Conservation (phyloP, 2,329 filamentous ascomycete genomes). For the Aureobasidium vineae region DNA sequence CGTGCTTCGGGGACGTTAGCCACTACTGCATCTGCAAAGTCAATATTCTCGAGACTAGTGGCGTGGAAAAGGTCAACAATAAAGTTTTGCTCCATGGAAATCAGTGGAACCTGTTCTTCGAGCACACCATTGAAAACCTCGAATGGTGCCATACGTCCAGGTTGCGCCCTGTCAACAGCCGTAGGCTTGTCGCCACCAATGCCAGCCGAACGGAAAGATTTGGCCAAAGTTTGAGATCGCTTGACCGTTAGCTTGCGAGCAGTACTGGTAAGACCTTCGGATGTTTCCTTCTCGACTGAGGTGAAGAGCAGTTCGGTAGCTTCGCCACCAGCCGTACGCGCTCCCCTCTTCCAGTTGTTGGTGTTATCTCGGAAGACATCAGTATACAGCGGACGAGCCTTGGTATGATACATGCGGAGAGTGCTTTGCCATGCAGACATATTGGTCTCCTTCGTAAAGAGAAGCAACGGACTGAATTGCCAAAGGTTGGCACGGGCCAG, state of each 20-base stretch:
- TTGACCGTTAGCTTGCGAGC: constrained; percentile 92
- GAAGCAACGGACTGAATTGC: constrained; percentile 82
- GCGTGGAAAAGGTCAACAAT: constrained; percentile 96
- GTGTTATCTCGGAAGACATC: constrained; percentile 77
- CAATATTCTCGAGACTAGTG: constrained; percentile 74
- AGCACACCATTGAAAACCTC: constrained; percentile 79
- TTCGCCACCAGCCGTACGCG: constrained; percentile 37
- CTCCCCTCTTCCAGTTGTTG: constrained; percentile 62
- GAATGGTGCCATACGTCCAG: constrained; percentile 68
- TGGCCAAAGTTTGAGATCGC: constrained; percentile 81
- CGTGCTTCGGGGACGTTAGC: constrained; percentile 65
- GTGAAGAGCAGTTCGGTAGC: constrained; percentile 70
- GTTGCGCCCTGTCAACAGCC: constrained; percentile 46
- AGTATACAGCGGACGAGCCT: constrained; percentile 73
- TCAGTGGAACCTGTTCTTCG: constrained; percentile 76
- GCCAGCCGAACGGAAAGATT: constrained; percentile 66
- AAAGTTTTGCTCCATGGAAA: constrained; percentile 95
- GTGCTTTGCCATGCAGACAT: constrained; percentile 75
- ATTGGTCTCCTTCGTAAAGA: constrained; percentile 86
- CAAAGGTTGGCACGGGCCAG: constrained; percentile 71
- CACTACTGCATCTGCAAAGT: constrained; percentile 79
- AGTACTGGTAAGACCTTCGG: constrained; percentile 60
- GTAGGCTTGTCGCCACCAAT: constrained; percentile 51
- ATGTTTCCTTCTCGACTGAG: constrained; percentile 78
- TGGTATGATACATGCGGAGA: constrained; percentile 76